These are phyloP conservation scores for Leonotis leonurus DNA, from an alignment of 257 asterid genomes.

Conservation along the genomic window DNA sequence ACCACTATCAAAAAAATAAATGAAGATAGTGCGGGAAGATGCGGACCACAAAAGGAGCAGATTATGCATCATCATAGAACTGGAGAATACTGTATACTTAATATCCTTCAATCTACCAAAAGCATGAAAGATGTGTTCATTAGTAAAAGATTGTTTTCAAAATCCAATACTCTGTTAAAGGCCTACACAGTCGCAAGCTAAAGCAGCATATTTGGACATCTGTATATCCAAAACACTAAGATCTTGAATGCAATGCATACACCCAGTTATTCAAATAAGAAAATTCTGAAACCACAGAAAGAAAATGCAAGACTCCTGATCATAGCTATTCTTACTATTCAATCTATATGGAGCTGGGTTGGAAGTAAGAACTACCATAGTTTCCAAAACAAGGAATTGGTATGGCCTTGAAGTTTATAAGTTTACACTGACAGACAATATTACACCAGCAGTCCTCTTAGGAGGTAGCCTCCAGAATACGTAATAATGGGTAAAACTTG, in stretches of 20 bases:
- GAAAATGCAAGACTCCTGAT: neutral
- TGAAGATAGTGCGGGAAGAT: neutral
- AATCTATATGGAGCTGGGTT: neutral
- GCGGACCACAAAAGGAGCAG: neutral
- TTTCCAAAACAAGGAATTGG: slow-evolving; percentile 3
- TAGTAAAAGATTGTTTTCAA: too few relatives aligned
- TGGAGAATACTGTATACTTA: too few relatives aligned
- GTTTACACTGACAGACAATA: slow-evolving; percentile 5
- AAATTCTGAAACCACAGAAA: too few relatives aligned
- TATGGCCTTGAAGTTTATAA: slow-evolving; percentile 1
- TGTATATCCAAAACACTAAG: neutral
- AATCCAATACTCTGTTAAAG: too few relatives aligned
- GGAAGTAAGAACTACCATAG: slow-evolving; percentile 1
- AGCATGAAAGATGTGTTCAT: neutral
- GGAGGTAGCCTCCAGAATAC: slow-evolving; percentile 13
- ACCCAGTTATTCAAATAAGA: neutral
- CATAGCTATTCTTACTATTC: slow-evolving; percentile 3
- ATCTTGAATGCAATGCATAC: neutral
- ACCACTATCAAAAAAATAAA: neutral
- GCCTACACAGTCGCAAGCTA: neutral
- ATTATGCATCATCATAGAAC: neutral
- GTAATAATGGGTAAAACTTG: slow-evolving; percentile 20
- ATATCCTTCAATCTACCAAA: neutral
- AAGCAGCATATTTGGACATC: neutral
- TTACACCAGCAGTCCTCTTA: slow-evolving; percentile 9